Evolutionary conservation across 2,329 filamentous ascomycete species (phyloP).

Genomic region (Chrysosporium keratinophilum): DNA sequence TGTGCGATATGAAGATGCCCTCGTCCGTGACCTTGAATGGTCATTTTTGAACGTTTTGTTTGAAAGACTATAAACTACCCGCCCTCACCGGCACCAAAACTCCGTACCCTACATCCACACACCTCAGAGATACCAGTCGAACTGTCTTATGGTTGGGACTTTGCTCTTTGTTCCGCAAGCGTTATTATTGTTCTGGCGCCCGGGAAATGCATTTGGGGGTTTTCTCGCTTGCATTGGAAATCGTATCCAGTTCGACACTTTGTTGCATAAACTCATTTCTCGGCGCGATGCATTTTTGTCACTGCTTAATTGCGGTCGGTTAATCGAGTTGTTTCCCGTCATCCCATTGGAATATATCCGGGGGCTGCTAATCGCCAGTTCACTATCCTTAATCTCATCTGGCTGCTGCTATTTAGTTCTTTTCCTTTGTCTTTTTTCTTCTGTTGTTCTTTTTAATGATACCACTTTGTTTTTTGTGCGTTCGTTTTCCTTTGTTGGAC

Average conservation of each 20-base stretch:
- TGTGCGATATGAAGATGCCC: no score
- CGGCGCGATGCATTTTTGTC: constrained; percentile 8
- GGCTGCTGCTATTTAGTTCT: background rate
- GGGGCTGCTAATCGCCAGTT: background rate
- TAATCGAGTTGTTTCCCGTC: background rate
- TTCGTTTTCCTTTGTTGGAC: background rate
- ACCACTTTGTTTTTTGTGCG: constrained; percentile 7
- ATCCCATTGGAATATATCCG: constrained; percentile 1
- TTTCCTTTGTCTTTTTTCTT: constrained; percentile 6
- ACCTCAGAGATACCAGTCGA: background rate
- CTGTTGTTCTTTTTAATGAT: constrained; percentile 11
- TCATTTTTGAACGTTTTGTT: constrained; percentile 3
- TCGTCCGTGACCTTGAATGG: no score
- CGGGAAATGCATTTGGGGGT: constrained; percentile 6
- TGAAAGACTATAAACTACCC: background rate
- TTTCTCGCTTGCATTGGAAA: constrained; percentile 6
- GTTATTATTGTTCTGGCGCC: background rate
- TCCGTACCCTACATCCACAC: background rate
- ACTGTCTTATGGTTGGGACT: constrained; percentile 1
- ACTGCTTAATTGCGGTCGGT: background rate
- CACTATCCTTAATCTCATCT: background rate
- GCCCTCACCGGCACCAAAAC: constrained; percentile 4
- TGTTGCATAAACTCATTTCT: constrained; percentile 3
- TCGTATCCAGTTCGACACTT: constrained; percentile 11
- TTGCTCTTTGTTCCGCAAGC: background rate